Evolutionary conservation across 768 basidiomycete genomes (phyloP), one percentile per base, ranked within the genome.

Genomic region (Amanita rubescens): DNA sequence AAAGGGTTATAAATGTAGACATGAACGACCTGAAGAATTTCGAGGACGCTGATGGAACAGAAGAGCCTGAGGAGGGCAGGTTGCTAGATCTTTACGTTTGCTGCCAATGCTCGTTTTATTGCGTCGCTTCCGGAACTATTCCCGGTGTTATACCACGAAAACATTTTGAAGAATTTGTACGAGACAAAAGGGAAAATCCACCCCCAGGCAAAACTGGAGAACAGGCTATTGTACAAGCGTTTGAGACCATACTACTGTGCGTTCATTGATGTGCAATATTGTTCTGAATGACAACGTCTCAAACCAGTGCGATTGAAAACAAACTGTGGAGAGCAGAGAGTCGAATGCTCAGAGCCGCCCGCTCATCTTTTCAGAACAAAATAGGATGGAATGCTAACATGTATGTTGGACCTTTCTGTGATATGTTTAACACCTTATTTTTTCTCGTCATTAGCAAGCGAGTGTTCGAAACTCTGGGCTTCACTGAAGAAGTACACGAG

Each of bases 71-170:
- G n/a, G 74, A 77, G 58, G 82, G 79, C 20, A 79, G 75, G 54
- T 65, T 87, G 25, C 69, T 92, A 38, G 88, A 92, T 65, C 73
- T 91, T 25, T 92, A 87, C 62, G 71, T 90, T 42, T 93, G 90
- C 65, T 92, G 90, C 62, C 90, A 90, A 62, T 93, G 90, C 65
- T 83, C 82, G 20, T 67, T 85, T 57, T 87, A 85, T 62, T 81
- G 84, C 59, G 73, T 89, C 35, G 83, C 79, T 1, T 88, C 85
- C 20, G 74, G 77, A 14, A 70, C 84, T 49, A 82, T 91, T 44
- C 80, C 88, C 34, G 90, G 87, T 4, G 82, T 92, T 39, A 74
- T 93, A 55, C 80, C 85, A 7, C 67, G 72, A 45, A 78, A 78
- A 57, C 69, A 76, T 53, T 67, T 87, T 59, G 81, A 88, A 30